phyloP scores from a whole-genome alignment of 2,329 filamentous ascomycete genomes.

The Xylaria sp. region DNA sequence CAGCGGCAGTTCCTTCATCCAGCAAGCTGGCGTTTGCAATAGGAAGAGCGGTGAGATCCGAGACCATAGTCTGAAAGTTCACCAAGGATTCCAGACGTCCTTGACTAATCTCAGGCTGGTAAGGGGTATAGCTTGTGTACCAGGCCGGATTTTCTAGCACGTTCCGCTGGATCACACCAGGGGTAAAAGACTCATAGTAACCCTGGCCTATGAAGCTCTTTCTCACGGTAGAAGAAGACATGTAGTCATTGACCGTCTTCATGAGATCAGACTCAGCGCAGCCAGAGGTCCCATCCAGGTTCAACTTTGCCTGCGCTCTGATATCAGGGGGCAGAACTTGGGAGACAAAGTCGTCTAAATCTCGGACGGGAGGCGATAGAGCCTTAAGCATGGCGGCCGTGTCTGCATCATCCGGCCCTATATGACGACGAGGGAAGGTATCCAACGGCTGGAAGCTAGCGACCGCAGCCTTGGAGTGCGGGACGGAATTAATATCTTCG shows the following conservation, averaged over 20 bases:
- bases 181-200: conserved; percentile 88
- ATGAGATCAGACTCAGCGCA: conserved; percentile 64
- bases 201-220: conserved; percentile 82
- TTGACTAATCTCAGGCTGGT: conserved; percentile 97
- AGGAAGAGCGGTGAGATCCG: conserved; percentile 85
- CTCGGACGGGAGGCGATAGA: conserved; percentile 77
- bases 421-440: conserved; percentile 84
- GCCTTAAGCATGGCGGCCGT: conserved; percentile 81
- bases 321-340: conserved; percentile 87
- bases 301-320: conserved; percentile 72
- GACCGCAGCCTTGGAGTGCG: conserved; percentile 37
- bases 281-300: conserved; percentile 60
- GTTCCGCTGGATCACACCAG: conserved; percentile 91
- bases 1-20: conserved; percentile 91
- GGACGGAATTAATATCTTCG: conserved; percentile 39
- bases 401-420: conserved; percentile 79
- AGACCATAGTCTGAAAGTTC: conserved; percentile 95
- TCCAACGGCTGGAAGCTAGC: conserved; percentile 57
- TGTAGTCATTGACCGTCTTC: conserved; percentile 61
- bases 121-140: conserved; percentile 98
- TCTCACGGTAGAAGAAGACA: conserved; percentile 46
- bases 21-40: conserved; percentile 92
- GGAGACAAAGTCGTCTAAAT: conserved; percentile 83
- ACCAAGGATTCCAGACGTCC: conserved; percentile 90
- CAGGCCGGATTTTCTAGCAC: conserved; percentile 92